These are phyloP conservation scores for Scenedesmus sp. DNA, from an alignment of 163 green algal genomes.

Conservation along the genomic window DNA sequence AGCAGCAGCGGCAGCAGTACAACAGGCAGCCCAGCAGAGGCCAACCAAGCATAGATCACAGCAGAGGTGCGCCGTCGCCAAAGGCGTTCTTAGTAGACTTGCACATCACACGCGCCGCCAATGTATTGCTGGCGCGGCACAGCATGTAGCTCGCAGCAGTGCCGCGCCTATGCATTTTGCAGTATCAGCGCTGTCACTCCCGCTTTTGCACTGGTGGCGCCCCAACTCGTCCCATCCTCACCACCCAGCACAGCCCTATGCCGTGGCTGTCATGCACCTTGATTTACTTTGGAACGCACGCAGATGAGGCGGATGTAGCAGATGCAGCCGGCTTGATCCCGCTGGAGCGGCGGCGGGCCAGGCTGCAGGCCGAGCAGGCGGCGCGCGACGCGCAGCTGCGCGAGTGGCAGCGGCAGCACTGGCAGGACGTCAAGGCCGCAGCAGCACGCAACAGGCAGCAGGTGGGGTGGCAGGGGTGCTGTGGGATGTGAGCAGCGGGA, in stretches of 20 bases:
- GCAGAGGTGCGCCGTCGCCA: not conserved
- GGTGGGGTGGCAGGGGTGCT: not conserved
- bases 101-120: not conserved
- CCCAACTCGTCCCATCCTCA: not conserved
- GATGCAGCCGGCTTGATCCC: not conserved
- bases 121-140: too few relatives aligned
- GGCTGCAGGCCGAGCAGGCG: slow-evolving; percentile 53
- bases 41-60: not conserved
- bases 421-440: slow-evolving; percentile 70
- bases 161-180: not conserved
- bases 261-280: not conserved
- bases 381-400: slow-evolving; percentile 57
- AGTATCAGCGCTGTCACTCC: not conserved
- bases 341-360: not conserved
- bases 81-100: not conserved
- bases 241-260: not conserved
- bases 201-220: not conserved
- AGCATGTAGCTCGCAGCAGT: not conserved
- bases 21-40: not conserved
- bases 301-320: not conserved
- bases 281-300: not conserved
- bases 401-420: slow-evolving; percentile 70
- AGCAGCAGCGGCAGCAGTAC: slow-evolving; percentile 1
- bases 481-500: too few relatives aligned
- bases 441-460: slow-evolving; percentile 67